Evolutionary conservation across 805 yeast genomes (phyloP).

Genomic region (Candida broadrunensis): DNA sequence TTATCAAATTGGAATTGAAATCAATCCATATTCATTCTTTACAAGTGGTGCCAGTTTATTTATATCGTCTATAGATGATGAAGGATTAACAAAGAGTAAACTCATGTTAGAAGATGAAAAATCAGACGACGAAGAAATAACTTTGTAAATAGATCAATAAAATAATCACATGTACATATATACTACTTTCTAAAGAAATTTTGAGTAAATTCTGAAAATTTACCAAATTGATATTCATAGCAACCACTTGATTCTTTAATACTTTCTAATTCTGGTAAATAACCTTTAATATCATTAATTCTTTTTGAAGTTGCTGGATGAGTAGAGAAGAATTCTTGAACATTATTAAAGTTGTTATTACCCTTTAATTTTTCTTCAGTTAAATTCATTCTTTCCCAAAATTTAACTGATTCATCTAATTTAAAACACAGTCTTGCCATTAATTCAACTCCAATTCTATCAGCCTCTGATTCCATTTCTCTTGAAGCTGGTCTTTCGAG

Average conservation of each 20-base stretch:
- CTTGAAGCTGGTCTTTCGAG: constrained; percentile 83
- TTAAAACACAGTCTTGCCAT: constrained; percentile 89
- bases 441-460: constrained; percentile 86
- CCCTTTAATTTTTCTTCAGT: constrained; percentile 42
- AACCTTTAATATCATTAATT: constrained; percentile 59
- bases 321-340: constrained; percentile 72
- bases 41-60: constrained; percentile 3
- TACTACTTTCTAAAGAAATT: constrained; percentile 10
- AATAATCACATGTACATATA: constrained; percentile 1
- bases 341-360: constrained; percentile 7
- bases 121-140: constrained; percentile 7
- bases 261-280: constrained; percentile 61
- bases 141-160: constrained; percentile 8
- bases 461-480: constrained; percentile 95
- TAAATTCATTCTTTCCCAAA: constrained; percentile 80
- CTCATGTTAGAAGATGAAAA: not conserved
- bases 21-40: constrained; percentile 12
- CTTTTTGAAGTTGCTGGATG: constrained; percentile 86
- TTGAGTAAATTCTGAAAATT: constrained; percentile 12
- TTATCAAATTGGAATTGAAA: constrained; percentile 17
- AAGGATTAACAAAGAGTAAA: constrained; percentile 8
- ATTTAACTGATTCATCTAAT: constrained; percentile 65
- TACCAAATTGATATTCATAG: constrained; percentile 16
- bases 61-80: constrained; percentile 5
- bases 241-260: constrained; percentile 44